These are phyloP conservation scores for Quercus phellos DNA, from an alignment of 331 rosid species.

Conservation along the genomic window DNA sequence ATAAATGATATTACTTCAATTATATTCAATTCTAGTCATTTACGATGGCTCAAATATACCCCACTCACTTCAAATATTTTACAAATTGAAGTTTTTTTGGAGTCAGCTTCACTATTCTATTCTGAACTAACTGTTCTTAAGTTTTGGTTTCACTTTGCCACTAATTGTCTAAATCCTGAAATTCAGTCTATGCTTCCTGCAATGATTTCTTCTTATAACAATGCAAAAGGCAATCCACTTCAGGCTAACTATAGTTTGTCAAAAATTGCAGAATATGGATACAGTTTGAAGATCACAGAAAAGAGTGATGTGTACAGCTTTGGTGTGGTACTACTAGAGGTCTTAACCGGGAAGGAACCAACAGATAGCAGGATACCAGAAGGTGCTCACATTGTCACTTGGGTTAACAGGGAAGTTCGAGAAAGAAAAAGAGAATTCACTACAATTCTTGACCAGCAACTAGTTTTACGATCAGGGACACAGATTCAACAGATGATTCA, in stretches of 20 bases:
- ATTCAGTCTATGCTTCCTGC: not conserved
- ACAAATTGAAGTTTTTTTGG: not conserved
- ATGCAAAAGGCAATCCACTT: not conserved
- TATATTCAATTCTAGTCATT: not conserved
- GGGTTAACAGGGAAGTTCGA: conserved; percentile 67
- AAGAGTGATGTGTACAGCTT: conserved; percentile 95
- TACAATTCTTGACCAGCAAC: conserved; percentile 68
- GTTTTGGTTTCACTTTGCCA: not conserved
- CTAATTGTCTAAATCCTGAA: not conserved
- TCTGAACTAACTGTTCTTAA: not conserved
- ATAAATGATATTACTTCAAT: no score
- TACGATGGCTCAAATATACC: not conserved
- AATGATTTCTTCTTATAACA: not conserved
- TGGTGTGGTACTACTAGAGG: conserved; percentile 82
- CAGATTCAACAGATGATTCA: conserved; percentile 85
- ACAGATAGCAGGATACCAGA: conserved; percentile 69
- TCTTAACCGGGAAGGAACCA: conserved; percentile 77
- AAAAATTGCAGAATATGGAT: conserved; percentile 79
- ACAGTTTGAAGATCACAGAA: conserved; percentile 88
- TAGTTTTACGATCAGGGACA: conserved; percentile 69
- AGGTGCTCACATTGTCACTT: conserved; percentile 63
- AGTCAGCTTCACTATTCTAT: not conserved
- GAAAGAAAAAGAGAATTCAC: conserved; percentile 49
- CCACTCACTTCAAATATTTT: not conserved
- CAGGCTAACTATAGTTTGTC: conserved; percentile 16